Base-by-base conservation (phyloP, 1,139 yeast species). In the Candida tunisiensis region DNA sequence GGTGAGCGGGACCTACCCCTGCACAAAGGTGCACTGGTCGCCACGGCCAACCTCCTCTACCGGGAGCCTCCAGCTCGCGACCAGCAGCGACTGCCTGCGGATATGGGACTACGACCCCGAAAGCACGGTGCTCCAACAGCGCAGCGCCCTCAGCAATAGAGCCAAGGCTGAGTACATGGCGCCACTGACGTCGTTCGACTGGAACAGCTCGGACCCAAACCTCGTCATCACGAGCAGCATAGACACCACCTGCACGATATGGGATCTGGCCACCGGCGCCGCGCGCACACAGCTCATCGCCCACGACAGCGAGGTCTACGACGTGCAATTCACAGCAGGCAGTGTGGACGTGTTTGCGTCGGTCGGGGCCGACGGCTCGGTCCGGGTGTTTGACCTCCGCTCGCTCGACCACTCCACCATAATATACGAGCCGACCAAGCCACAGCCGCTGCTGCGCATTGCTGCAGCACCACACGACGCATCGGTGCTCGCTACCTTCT, bases 211-310 rank as follows among this genome's bases (percentile, higher is more conserved):
- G 3, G 88, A 80, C 41, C 68, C 82, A 6, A 66, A 69, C 31
- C 53, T 74, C 22, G 65, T 83, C 15, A 78, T 88, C 25, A 82
- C 95, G 1, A 71, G 91, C 34, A 74, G 91, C 17, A 82, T 88
- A 8, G 98, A 88, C 51, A 88, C 98, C 1, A 88, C 98, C 1
- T 88, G 98, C 52, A 85, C 96, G 0, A 74, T 83, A 3, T 88
- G 98, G 96, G 96, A 88, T 51, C 54, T 82, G 24, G 61, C 58
- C 18, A 61, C 70, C 7, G 80, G 79, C n/a, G 61, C 66, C 16
- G 93, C 93, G 13, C 78, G 77, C 45, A 85, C 98, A 1, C 96
- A 88, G 53, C 60, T 88, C 28, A 88, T 88, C 39, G 98, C 98
- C 0, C 98, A 88, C 51, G 98, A 88, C 47, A 72, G 77, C 33